phyloP scores from a whole-genome alignment of 2,329 filamentous ascomycete genomes.

The Hypoxylon sp. region DNA sequence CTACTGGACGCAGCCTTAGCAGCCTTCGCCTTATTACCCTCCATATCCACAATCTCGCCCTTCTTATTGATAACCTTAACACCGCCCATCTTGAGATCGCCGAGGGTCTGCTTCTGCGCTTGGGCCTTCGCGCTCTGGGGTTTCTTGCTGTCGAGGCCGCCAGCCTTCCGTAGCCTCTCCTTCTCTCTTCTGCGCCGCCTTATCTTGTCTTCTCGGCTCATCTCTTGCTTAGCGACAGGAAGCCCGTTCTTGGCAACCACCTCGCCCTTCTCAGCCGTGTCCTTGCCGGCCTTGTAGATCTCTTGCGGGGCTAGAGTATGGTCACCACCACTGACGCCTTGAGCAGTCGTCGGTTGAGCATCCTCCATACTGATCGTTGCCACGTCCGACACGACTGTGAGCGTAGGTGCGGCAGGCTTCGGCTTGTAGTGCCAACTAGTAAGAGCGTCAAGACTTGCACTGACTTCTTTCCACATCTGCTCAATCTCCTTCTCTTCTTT shows the following conservation, averaged over 20 bases:
- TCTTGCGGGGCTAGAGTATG: conserved; percentile 94
- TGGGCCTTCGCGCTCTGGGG: conserved; percentile 72
- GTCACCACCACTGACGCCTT: conserved; percentile 76
- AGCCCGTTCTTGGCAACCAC: conserved; percentile 82
- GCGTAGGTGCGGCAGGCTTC: conserved; percentile 82
- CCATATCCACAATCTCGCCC: conserved; percentile 86
- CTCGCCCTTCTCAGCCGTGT: conserved; percentile 75
- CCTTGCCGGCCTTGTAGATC: conserved; percentile 85
- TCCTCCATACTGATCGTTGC: conserved; percentile 97
- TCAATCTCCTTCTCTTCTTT: conserved; percentile 88
- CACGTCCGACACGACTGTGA: conserved; percentile 91
- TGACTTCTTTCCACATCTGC: conserved; percentile 85
- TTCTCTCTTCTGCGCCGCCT: conserved; percentile 84
- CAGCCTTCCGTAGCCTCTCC: conserved; percentile 83
- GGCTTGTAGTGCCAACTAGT: conserved; percentile 97
- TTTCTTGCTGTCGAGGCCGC: conserved; percentile 63
- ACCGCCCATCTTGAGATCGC: conserved; percentile 74
- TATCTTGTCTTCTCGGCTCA: conserved; percentile 88
- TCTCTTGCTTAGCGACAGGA: conserved; percentile 85
- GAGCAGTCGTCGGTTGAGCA: conserved; percentile 86
- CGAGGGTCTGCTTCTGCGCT: conserved; percentile 65
- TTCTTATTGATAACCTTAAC: conserved; percentile 94
- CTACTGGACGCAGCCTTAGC: conserved; percentile 67
- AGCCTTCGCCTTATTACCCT: conserved; percentile 80
- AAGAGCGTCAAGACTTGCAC: conserved; percentile 85